Evolutionary conservation across 768 basidiomycete species (phyloP).

Genomic region (Mycena floridula): DNA sequence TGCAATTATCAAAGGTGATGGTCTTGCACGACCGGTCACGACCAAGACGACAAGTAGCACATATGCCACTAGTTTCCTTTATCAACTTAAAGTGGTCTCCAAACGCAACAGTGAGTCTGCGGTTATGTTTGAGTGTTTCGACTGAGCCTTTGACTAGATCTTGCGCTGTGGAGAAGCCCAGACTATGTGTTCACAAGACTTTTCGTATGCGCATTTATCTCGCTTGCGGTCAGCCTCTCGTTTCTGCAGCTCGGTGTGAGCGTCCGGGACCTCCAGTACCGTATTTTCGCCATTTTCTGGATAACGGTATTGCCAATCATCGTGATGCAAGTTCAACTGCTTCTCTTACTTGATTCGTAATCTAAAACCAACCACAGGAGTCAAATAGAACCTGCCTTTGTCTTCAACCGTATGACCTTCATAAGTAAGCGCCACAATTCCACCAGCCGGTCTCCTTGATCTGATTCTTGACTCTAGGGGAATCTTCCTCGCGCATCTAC

Average conservation of each 20-base stretch:
- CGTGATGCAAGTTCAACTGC: too few species aligned
- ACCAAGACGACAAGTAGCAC: conserved; percentile 36
- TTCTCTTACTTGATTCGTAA: too few species aligned
- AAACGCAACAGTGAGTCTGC: conserved; percentile 63
- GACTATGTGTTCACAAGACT: conserved; percentile 83
- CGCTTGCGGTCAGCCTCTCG: conserved; percentile 68
- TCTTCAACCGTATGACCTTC: conserved; percentile 54
- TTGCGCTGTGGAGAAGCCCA: conserved; percentile 76
- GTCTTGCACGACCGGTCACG: conserved; percentile 34
- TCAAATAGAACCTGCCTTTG: conserved; percentile 81
- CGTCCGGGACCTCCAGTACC: conserved; percentile 66
- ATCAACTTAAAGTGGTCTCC: conserved; percentile 67
- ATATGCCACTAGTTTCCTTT: conserved; percentile 74
- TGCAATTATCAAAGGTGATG: conserved; percentile 37
- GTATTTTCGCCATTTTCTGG: conserved; percentile 75
- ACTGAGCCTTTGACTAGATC: too few species aligned
- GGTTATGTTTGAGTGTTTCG: too few species aligned
- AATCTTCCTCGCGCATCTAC: conserved; percentile 82
- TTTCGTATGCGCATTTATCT: conserved; percentile 67
- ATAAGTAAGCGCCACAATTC: conserved; percentile 20
- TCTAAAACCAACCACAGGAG: too few species aligned
- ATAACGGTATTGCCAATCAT: conserved; percentile 64
- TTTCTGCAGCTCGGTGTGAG: conserved; percentile 71
- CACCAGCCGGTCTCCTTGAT: conserved; percentile 1
- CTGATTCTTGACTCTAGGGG: too few species aligned